A percentile compares a stretch with the other conserved stretches of the same genome.
Conservation (phyloP, 23 red algal genomes). For the Pyropia haitanensis region DNA sequence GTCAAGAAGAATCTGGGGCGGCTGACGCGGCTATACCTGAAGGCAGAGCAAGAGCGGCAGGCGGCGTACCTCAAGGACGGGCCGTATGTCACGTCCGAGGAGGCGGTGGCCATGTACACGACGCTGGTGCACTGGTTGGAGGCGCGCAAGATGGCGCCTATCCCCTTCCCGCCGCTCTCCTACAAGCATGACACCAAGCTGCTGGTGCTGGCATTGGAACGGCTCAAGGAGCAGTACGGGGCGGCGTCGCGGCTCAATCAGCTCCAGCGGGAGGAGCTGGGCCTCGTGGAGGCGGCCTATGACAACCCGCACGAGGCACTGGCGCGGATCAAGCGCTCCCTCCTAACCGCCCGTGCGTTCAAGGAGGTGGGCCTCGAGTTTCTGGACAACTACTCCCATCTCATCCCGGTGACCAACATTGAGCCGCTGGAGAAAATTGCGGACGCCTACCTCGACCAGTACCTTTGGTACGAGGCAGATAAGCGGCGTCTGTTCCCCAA, state of each 20-base stretch:
- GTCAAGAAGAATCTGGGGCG: slow-evolving; percentile 89
- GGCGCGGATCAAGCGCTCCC: slow-evolving; percentile 72
- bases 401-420: slow-evolving; percentile 77
- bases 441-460: slow-evolving; percentile 94
- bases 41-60: slow-evolving; percentile 88
- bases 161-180: slow-evolving; percentile 83
- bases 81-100: slow-evolving; percentile 74
- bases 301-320: slow-evolving; percentile 87
- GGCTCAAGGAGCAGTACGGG: slow-evolving; percentile 80
- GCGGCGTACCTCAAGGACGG: slow-evolving; percentile 78
- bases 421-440: slow-evolving; percentile 92
- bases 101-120: slow-evolving; percentile 82
- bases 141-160: slow-evolving; percentile 60
- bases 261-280: slow-evolving; percentile 80
- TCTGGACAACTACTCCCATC: slow-evolving; percentile 81
- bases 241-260: slow-evolving; percentile 56
- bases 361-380: slow-evolving; percentile 82
- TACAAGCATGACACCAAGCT: slow-evolving; percentile 97
- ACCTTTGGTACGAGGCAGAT: slow-evolving; percentile 92
- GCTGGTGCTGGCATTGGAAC: slow-evolving; percentile 82
- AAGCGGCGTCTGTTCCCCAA: slow-evolving; percentile 89
- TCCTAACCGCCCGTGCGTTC: slow-evolving; percentile 60
- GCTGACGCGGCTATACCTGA: slow-evolving; percentile 80
- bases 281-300: slow-evolving; percentile 72
- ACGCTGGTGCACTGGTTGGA: slow-evolving; percentile 94